Base-by-base conservation (phyloP, 228 moss, liverwort and hornwort genomes). In the Sphagnum magellanicum region DNA sequence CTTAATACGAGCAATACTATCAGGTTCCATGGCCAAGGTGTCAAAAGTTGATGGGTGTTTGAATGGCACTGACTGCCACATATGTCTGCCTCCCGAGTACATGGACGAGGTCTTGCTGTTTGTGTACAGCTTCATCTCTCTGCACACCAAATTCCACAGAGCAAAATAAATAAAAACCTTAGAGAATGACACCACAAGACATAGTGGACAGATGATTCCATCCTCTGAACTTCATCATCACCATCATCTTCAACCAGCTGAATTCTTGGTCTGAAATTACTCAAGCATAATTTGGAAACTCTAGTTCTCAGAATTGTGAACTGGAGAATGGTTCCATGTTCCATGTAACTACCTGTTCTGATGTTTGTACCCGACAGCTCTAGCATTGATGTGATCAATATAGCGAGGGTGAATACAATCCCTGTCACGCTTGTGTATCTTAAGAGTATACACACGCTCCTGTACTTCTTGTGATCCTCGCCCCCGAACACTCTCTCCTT, bases 31-130 rank as follows among this genome's bases (percentile, higher is more conserved):
- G 48, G 87, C 87, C 66, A 87, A 58, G 6, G 87, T 87, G 70
- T 77, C 75, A 71, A 87, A 84, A 16, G 79, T 87, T 0, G 87
- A 79, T 6, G 87, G 87, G 66, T 87, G 87, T 64, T 87, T 84
- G 71, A 84, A 84, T 75, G 81, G 87, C 64, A 87, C 81, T 46
- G 87, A 81, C 74, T 83, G 79, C 87, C 87, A 87, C 5, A 86
- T 17, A 9, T 63, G 17, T 32, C 55, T 55, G 4, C 55, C 55
- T 8, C 8, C 8, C 0, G 55, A 12, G 9, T 12, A 8, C 8
- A 8, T 8, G 9, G 55, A 55, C 8, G 55, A 55, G 55, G 55
- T 8, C 32, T 32, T 32, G 32, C 32, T 32, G 55, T 55, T 55
- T 8, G 55, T 55, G 55, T 8, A 55, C 9, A 55, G 55, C 12